These are phyloP conservation scores for Sugiyamaella sp. DNA, from an alignment of 1,139 yeast genomes.

Conservation along the genomic window DNA sequence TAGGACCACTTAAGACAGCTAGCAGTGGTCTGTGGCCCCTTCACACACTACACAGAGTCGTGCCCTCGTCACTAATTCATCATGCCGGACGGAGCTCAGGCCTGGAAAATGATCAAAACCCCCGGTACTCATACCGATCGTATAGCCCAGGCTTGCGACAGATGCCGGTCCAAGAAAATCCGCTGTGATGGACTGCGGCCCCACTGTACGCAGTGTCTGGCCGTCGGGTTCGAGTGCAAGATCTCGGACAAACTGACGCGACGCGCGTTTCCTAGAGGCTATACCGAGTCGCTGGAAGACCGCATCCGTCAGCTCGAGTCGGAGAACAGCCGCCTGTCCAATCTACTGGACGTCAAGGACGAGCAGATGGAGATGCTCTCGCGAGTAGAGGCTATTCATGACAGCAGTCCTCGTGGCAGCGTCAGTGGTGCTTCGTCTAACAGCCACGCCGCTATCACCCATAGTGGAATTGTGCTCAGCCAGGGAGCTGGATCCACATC, in stretches of 20 bases:
- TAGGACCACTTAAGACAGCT: too few species aligned
- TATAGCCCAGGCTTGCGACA: conserved; percentile 84
- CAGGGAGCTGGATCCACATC: not conserved
- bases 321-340: conserved; percentile 54
- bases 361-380: conserved; percentile 54
- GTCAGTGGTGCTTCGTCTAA: not conserved
- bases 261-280: conserved; percentile 73
- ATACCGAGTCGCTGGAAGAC: conserved; percentile 71
- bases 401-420: not conserved
- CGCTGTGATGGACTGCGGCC: conserved; percentile 71
- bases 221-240: conserved; percentile 72
- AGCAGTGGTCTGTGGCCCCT: too few species aligned
- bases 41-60: too few species aligned
- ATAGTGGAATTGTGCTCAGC: too few species aligned
- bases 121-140: conserved; percentile 61
- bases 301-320: conserved; percentile 63
- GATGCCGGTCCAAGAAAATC: conserved; percentile 80
- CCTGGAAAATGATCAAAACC: conserved; percentile 60
- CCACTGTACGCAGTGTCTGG: conserved; percentile 63
- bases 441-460: not conserved
- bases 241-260: conserved; percentile 72
- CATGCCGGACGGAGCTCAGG: conserved; percentile 44
- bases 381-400: conserved; percentile 34
- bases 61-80: not conserved
- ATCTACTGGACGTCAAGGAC: conserved; percentile 60